Evolutionary conservation across 1,284 basidiomycete genomes (phyloP), one percentile per base, ranked within the genome.

Genomic region (Leccinum proliferum): DNA sequence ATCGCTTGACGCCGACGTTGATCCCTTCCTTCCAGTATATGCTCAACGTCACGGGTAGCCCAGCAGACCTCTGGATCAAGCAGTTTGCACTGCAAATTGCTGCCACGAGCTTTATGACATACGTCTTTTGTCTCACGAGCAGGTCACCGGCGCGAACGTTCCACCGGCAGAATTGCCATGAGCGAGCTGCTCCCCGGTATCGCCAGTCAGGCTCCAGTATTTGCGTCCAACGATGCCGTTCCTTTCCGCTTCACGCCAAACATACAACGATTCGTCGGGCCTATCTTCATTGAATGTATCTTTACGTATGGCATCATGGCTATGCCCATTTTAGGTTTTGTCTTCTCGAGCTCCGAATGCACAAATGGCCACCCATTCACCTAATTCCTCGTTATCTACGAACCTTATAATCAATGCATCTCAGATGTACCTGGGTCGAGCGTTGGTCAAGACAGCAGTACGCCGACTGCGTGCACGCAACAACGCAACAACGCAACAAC

Each of bases 161-260:
- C 87, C n/a, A 94, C 93, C 1, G 96, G 96, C 5, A 83, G 90
- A 63, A 89, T 98, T 71, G 88, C 90, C 59, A 95, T 97, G 89
- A 91, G 89, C 57, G 96, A 98, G 70, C 79, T 96, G 55, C 78
- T 95, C 56, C 93, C 95, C 59, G 86, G 95, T 9, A 77, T 85
- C 61, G 73, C 78, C 56, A 69, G 76, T 50, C 77, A 81, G 37
- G 78, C 79, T 37, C 91, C 93, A 0, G 76, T 92, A 48, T 90
- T 94, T 72, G 83, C 84, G 35, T 89, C 90, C 2, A 86, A 82
- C 66, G 97, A 99, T 68, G 82, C 88, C 2, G 94, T 98, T 11
- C 96, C 97, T 0, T 99, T 99, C 90, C 89, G 97, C 10, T 86
- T 98, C 67, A 98, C 95, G 11, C 96, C 96, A 3, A 98, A 98